Base-by-base conservation (phyloP, 2,329 filamentous ascomycete genomes). In the Pseudophaeomoniella oleicola region DNA sequence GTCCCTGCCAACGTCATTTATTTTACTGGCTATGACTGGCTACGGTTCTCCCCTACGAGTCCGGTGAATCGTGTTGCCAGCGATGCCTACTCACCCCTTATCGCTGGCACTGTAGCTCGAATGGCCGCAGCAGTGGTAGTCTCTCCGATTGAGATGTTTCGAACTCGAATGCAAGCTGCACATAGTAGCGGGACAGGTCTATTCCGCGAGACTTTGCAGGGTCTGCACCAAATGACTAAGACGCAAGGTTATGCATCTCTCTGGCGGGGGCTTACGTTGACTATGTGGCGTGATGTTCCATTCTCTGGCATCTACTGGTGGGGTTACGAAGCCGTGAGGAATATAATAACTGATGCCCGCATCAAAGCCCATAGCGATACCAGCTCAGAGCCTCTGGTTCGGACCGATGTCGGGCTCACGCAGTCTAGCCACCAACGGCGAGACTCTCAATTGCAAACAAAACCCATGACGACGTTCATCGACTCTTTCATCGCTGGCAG, bases 301-400 rank as follows among this genome's bases (percentile, higher is more conserved):
- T 98, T 98, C 52, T 96, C 88, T 1, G 90, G 82, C 3, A 72
- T 98, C 32, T 98, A 98, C 63, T 98, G 90, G 90, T 92, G 82
- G 77, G 88, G 90, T 10, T 98, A 98, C 55, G 90, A 98, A 62
- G 76, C 73, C 13, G 78, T 88, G 38, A 76, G 86, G 37, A 75
- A 77, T 16, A 62, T 64, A 36, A 59, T 96, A 39, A 80, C 77
- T 1, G 78, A 87, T 46, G 59, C 74, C 34, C 76, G 86, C 33
- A 58, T 62, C 38, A 44, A 72, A 69, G 52, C 16, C 56, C 30
- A 16, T 13, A 40, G 15, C 35, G 22, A 27, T 9, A 9, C 22
- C n/a, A 27, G 22, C 22, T 6, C 22, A n/a, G 22, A 27, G n/a
- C 22, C 22, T 27, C n/a, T 27, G 9, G 22, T 27, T 6, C 6